A percentile compares a stretch with the other conserved stretches of the same genome.
Evolutionary conservation across 2,329 filamentous ascomycete species (phyloP).

Genomic region (Aspergillus texensis): DNA sequence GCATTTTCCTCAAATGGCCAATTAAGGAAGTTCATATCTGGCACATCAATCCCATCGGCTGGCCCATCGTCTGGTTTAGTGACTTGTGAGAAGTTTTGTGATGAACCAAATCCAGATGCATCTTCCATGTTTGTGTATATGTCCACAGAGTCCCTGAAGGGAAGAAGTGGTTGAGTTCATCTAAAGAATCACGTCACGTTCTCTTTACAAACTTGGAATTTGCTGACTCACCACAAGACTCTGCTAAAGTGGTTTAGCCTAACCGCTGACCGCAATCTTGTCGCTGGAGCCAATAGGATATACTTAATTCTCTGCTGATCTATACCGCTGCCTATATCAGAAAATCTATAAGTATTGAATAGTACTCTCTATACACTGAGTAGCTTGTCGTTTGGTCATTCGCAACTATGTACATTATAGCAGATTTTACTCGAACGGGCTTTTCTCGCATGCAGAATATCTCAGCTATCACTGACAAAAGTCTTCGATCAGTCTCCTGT

Average conservation of each 20-base stretch:
- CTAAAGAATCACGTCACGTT: background rate
- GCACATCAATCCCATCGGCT: background rate
- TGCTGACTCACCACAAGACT: background rate
- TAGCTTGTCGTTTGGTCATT: background rate
- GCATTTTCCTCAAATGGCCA: constrained; percentile 8
- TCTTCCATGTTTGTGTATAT: background rate
- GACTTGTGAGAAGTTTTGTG: background rate
- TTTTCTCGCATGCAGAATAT: background rate
- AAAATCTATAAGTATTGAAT: background rate
- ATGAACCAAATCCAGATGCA: background rate
- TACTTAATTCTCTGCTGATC: background rate
- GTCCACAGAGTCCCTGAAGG: background rate
- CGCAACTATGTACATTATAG: background rate
- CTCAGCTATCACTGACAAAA: constrained; percentile 20
- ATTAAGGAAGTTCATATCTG: background rate
- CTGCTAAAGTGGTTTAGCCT: background rate
- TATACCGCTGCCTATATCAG: background rate
- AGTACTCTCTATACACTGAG: background rate
- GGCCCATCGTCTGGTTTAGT: background rate
- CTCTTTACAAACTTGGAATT: background rate
- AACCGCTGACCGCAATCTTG: background rate
- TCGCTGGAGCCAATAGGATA: background rate
- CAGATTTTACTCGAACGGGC: too few relatives aligned
- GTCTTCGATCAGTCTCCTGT: constrained; percentile 21
- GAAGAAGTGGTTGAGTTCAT: background rate